These are phyloP conservation scores for Vigna reflexopilosa DNA, from an alignment of 306 rosid species.

Conservation along the genomic window DNA sequence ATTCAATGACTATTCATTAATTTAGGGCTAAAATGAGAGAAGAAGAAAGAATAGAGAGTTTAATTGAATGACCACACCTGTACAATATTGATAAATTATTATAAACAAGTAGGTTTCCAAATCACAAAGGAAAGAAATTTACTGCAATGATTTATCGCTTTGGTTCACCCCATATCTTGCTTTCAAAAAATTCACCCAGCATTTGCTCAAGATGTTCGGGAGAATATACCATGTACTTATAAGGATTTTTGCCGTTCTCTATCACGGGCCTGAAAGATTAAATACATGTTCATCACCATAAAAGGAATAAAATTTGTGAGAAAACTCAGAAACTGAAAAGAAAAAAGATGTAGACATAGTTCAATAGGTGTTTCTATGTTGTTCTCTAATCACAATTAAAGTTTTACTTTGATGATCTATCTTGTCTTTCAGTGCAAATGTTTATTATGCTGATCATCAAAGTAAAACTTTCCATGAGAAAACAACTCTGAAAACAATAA, in stretches of 20 bases:
- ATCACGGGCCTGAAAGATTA: conserved; percentile 78
- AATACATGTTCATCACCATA: background rate
- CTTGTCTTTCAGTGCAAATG: background rate
- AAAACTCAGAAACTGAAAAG: background rate
- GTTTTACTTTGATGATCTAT: background rate
- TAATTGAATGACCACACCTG: background rate
- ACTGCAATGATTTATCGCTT: conserved; percentile 62
- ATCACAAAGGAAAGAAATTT: conserved; percentile 7
- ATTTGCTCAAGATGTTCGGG: conserved; percentile 84
- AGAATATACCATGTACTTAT: conserved; percentile 69
- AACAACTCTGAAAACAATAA: background rate
- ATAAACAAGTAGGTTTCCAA: conserved; percentile 22
- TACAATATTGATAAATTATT: conserved; percentile 10
- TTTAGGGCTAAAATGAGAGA: background rate
- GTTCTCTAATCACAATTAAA: background rate
- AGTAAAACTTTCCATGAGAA: background rate
- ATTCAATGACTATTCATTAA: conserved; percentile 2
- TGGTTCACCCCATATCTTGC: conserved; percentile 84
- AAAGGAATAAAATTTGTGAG: background rate
- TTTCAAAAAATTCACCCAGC: conserved; percentile 88
- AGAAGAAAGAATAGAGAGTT: background rate
- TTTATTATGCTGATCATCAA: background rate
- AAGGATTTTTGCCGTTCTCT: conserved; percentile 85
- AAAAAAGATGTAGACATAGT: background rate
- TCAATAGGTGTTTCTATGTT: background rate